Conservation (phyloP, 2,329 filamentous ascomycete genomes). For the Trichophyton equinum region DNA sequence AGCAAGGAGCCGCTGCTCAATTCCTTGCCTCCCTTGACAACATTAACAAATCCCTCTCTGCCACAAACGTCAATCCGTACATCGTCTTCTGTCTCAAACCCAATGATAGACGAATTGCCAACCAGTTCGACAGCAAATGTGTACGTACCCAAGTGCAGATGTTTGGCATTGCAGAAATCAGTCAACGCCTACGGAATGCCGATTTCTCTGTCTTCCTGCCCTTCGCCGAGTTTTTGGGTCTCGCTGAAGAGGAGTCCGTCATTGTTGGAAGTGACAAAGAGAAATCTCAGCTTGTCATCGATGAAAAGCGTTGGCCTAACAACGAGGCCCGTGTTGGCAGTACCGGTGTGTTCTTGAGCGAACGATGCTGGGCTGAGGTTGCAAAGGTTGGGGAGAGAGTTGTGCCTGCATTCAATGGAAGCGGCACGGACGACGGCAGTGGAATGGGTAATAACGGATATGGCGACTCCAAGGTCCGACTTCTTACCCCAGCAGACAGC, state of each 20-base stretch:
- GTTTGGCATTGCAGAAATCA: constrained; percentile 93
- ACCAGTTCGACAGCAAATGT: constrained; percentile 98
- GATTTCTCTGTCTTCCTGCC: constrained; percentile 95
- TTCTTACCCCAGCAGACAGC: constrained; percentile 37
- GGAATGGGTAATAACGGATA: constrained; percentile 39
- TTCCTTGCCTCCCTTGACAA: constrained; percentile 83
- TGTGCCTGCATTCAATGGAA: constrained; percentile 47
- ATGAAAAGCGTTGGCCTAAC: constrained; percentile 80
- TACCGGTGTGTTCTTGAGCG: constrained; percentile 90
- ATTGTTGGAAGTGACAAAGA: constrained; percentile 87
- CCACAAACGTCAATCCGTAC: constrained; percentile 78
- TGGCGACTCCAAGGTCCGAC: constrained; percentile 42
- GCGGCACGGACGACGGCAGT: constrained; percentile 42
- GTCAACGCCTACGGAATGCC: constrained; percentile 77
- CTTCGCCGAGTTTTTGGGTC: constrained; percentile 85
- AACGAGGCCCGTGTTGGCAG: constrained; percentile 86
- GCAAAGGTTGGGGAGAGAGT: constrained; percentile 57
- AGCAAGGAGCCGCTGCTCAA: constrained; percentile 84
- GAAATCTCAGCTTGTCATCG: constrained; percentile 79
- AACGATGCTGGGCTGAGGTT: constrained; percentile 88
- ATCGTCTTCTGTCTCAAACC: constrained; percentile 97
- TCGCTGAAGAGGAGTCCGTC: constrained; percentile 70
- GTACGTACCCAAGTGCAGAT: constrained; percentile 90
- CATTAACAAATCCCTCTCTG: constrained; percentile 72
- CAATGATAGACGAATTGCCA: constrained; percentile 91